A percentile compares a stretch with the other conserved stretches of the same genome.
Evolutionary conservation across 192 early-diverging fungal species (phyloP).

Genomic region (Obelidium mucronatum): DNA sequence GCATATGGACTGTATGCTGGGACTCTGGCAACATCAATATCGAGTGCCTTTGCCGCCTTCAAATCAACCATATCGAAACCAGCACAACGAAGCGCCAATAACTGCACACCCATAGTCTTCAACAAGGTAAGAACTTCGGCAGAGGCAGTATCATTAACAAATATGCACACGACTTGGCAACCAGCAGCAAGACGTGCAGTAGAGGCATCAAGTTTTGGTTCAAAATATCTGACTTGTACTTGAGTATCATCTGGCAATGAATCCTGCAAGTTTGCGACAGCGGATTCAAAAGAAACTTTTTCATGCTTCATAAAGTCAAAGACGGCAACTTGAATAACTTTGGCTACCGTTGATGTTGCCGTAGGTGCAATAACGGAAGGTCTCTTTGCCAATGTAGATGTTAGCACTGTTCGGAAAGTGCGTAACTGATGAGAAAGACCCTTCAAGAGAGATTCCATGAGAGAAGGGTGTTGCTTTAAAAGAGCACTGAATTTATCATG

Average conservation of each 20-base stretch:
- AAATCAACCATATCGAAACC: slow-evolving; percentile 59
- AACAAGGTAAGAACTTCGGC: slow-evolving; percentile 42
- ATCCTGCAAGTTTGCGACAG: slow-evolving; percentile 16
- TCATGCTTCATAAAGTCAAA: slow-evolving; percentile 44
- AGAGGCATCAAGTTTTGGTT: slow-evolving; percentile 16
- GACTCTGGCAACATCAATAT: slow-evolving; percentile 51
- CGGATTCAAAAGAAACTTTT: slow-evolving; percentile 30
- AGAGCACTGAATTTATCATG: slow-evolving; percentile 8
- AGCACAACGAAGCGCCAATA: slow-evolving; percentile 56
- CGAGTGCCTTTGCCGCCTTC: slow-evolving; percentile 34
- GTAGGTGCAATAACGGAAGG: not conserved
- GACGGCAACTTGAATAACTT: slow-evolving; percentile 21
- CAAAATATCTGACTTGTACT: slow-evolving; percentile 22
- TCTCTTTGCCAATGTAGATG: slow-evolving; percentile 9
- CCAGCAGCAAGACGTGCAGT: slow-evolving; percentile 31
- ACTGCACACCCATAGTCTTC: slow-evolving; percentile 37
- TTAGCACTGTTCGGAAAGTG: slow-evolving; percentile 30
- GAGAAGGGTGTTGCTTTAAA: slow-evolving; percentile 2
- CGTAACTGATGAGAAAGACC: slow-evolving; percentile 37
- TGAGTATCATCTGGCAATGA: not conserved
- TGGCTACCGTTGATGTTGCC: not conserved
- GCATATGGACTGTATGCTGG: slow-evolving; percentile 59
- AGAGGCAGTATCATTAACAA: slow-evolving; percentile 53
- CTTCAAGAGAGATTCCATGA: slow-evolving; percentile 23
- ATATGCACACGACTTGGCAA: slow-evolving; percentile 53